Evolutionary conservation across 805 yeast species (phyloP), one percentile per base, ranked within the genome.

Genomic region (Kluyveromyces starmeri): DNA sequence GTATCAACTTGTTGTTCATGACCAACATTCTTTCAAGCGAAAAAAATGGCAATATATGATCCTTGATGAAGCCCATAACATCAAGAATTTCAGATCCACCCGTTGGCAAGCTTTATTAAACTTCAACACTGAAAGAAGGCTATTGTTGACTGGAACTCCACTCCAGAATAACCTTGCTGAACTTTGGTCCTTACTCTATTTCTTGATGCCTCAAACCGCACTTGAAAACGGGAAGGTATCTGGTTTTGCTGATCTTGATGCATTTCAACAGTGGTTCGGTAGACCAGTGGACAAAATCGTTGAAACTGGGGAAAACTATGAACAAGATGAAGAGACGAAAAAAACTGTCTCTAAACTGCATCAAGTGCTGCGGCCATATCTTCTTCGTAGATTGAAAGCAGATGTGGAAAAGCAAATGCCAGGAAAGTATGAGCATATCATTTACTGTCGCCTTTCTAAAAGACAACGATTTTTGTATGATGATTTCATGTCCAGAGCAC

Each of bases 381-480:
- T 92, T 25, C 64, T 92, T 40, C 75, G 99, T 55, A 76, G 99
- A 44, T 70, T 92, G 51, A 92, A 92, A 55, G 85, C 83, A 14
- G 99, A 92, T 59, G 99, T 92, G 10, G 99, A 92, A 50, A 86
- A 89, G 51, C 98, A 92, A 59, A 92, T 92, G 98, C 99, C 99
- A 1, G 96, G 83, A 0, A 92, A 92, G 52, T 83, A 86, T 56
- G 99, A 92, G 55, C 99, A 92, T 56, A 78, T 92, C 39, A 78
- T 92, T 5, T 84, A 83, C 53, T 94, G 98, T 62, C 73, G 95
- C 18, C 62, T 92, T 28, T 86, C 96, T 2, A 86, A 92, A 48
- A 72, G 99, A 44, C 99, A 92, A 55, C 64, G 97, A 40, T 83
- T 74, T 49, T 60, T 92, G 36, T 92, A 92, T 50, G 98, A 92